Evolutionary conservation across 2,329 filamentous ascomycete species (phyloP).

Genomic region (Alternaria brassicae): DNA sequence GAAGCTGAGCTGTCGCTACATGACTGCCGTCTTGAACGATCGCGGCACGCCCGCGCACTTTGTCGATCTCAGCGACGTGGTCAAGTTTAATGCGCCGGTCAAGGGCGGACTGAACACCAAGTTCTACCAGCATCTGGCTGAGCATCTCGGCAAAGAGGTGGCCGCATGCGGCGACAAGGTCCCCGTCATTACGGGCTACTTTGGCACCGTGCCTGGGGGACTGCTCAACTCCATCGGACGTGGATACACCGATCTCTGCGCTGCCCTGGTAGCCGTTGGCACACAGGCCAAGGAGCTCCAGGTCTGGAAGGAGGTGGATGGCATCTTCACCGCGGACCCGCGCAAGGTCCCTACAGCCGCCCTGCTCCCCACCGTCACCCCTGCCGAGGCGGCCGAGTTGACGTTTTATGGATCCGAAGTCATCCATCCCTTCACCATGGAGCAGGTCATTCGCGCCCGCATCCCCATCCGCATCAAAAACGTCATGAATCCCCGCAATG

Average conservation of each 20-base stretch:
- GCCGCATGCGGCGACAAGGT: conserved; percentile 54
- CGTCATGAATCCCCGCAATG: conserved; percentile 82
- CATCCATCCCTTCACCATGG: conserved; percentile 98
- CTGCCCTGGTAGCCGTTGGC: conserved; percentile 88
- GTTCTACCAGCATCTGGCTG: conserved; percentile 56
- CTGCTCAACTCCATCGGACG: conserved; percentile 90
- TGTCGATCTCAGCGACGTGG: conserved; percentile 83
- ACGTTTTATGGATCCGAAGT: conserved; percentile 82
- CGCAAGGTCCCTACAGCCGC: conserved; percentile 91
- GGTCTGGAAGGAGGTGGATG: conserved; percentile 99
- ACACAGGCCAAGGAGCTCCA: conserved; percentile 88
- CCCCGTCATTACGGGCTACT: conserved; percentile 79
- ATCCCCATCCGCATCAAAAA: conserved; percentile 93
- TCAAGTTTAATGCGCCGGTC: conserved; percentile 64
- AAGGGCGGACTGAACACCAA: conserved; percentile 53
- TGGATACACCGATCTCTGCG: conserved; percentile 96
- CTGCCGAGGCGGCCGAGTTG: conserved; percentile 92
- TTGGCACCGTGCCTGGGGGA: conserved; percentile 89
- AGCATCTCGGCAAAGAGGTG: conserved; percentile 53
- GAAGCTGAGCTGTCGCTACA: conserved; percentile 91
- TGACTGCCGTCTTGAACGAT: conserved; percentile 84
- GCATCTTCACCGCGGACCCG: conserved; percentile 87
- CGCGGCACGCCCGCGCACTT: conserved; percentile 84
- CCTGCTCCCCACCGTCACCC: conserved; percentile 86
- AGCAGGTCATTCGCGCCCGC: conserved; percentile 79